phyloP scores from a whole-genome alignment of 768 basidiomycete genomes.

The Hericium rajendrae region DNA sequence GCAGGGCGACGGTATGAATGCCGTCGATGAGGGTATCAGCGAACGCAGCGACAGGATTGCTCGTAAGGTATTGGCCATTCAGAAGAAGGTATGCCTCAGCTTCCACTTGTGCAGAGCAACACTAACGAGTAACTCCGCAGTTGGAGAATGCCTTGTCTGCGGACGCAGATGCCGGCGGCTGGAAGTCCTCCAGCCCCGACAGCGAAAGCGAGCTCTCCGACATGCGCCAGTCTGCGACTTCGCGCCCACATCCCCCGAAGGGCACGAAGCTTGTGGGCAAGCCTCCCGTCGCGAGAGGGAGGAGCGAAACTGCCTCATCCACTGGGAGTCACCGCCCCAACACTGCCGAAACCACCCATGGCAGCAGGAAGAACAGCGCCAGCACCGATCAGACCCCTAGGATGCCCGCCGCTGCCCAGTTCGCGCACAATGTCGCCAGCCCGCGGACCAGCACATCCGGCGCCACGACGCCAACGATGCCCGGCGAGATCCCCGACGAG shows the following conservation, averaged over 20 bases:
- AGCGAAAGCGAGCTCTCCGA: slow-evolving; percentile 35
- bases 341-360: not conserved
- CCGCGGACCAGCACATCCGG: not conserved
- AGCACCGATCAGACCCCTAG: not conserved
- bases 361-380: slow-evolving; percentile 3
- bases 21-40: slow-evolving; percentile 81
- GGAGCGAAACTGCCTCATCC: slow-evolving; percentile 57
- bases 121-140: slow-evolving; percentile 26
- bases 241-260: slow-evolving; percentile 24
- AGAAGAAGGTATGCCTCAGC: slow-evolving; percentile 62
- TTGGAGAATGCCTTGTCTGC: slow-evolving; percentile 65
- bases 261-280: slow-evolving; percentile 20
- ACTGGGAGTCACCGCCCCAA: slow-evolving; percentile 23
- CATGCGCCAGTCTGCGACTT: slow-evolving; percentile 18
- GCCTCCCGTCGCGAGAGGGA: not conserved
- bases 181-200: slow-evolving; percentile 40
- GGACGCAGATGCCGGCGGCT: slow-evolving; percentile 39
- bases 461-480: slow-evolving; percentile 7
- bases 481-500: slow-evolving; percentile 1
- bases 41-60: slow-evolving; percentile 82
- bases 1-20: slow-evolving; percentile 70
- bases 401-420: not conserved
- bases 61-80: slow-evolving; percentile 80
- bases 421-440: not conserved
- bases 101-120: not conserved